A percentile compares a stretch with the other conserved stretches of the same genome.
Conservation (phyloP, 2,329 filamentous ascomycete genomes). For the Seiridium unicorne region DNA sequence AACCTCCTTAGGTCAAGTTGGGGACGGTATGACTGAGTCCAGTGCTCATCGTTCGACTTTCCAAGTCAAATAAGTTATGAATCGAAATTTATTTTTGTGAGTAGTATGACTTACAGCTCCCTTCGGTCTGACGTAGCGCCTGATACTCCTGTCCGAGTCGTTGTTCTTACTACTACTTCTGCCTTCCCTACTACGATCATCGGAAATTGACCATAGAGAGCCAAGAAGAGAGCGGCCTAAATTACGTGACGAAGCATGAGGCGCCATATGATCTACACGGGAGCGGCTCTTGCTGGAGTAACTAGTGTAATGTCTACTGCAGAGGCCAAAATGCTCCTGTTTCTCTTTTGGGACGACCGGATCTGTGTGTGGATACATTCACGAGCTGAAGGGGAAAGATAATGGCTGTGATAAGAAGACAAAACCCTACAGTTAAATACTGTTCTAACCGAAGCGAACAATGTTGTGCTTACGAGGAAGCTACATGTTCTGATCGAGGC, state of each 20-base stretch:
- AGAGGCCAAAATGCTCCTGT: neutral
- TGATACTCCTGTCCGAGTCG: neutral
- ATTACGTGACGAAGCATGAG: neutral
- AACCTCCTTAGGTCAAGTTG: neutral
- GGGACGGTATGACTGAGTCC: neutral
- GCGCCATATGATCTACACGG: neutral
- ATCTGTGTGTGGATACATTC: neutral
- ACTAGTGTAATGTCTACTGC: conserved; percentile 9
- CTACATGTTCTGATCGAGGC: too few relatives aligned
- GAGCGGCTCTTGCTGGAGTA: neutral
- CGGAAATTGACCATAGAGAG: neutral
- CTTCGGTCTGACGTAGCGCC: conserved; percentile 5
- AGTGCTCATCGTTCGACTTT: neutral
- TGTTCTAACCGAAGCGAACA: too few relatives aligned
- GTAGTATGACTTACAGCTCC: conserved; percentile 4
- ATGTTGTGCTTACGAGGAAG: too few relatives aligned
- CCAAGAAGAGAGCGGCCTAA: neutral
- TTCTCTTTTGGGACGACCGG: neutral
- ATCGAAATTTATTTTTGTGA: neutral
- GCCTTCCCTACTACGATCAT: neutral
- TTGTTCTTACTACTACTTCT: neutral
- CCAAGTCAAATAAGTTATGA: neutral
- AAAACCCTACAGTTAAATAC: too few relatives aligned
- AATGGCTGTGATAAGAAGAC: too few relatives aligned
- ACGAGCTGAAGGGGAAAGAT: too few relatives aligned